Evolutionary conservation across 2,329 filamentous ascomycete genomes (phyloP).

Genomic region (Curvularia sp.): DNA sequence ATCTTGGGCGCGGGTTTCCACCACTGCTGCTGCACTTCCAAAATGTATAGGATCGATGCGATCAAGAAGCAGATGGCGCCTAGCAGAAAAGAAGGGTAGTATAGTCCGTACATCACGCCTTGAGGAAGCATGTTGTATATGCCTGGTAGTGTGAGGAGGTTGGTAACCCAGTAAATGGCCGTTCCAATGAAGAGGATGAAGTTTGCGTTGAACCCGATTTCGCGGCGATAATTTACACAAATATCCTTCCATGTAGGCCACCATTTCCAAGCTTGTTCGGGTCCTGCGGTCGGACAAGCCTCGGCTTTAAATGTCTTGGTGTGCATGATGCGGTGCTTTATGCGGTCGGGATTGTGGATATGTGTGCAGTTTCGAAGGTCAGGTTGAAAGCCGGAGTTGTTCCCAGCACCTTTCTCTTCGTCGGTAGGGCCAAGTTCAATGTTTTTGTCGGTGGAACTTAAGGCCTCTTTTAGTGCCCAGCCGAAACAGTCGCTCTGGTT

Average conservation of each 20-base stretch:
- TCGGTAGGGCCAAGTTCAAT: background rate
- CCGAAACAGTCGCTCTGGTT: background rate
- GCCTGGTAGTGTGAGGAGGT: background rate
- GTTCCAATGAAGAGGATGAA: background rate
- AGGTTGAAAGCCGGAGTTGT: background rate
- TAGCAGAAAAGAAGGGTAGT: background rate
- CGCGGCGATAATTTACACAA: background rate
- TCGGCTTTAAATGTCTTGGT: background rate
- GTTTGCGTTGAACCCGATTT: background rate
- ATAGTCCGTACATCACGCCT: background rate
- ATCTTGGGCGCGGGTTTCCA: background rate
- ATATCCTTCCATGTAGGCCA: background rate
- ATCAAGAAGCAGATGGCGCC: background rate
- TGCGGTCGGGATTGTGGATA: background rate
- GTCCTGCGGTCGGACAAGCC: background rate
- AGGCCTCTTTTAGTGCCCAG: background rate
- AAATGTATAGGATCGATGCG: background rate
- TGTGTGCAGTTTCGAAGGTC: background rate
- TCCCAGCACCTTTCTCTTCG: background rate
- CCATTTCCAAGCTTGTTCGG: background rate
- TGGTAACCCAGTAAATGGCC: background rate
- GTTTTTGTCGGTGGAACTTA: background rate
- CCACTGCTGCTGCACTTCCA: background rate
- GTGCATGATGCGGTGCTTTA: background rate
- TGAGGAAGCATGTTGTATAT: background rate